Evolutionary conservation across 2,329 filamentous ascomycete species (phyloP).

Genomic region (Emydomyces testavorans): DNA sequence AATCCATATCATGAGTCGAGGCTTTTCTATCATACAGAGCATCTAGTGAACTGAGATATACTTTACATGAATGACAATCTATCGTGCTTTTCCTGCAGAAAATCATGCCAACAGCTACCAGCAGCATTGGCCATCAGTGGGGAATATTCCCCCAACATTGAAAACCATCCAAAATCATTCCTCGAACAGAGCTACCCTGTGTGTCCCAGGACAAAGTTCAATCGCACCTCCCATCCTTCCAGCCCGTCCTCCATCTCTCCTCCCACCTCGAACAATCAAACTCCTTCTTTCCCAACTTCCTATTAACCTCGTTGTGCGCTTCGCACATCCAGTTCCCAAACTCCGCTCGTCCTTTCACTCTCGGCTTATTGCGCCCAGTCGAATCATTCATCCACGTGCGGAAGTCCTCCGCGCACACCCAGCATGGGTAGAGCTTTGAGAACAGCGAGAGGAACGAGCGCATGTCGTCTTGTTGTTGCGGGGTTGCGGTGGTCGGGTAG

Average conservation of each 20-base stretch:
- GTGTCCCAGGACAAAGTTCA: too few species aligned
- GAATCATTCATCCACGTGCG: slow-evolving; percentile 60
- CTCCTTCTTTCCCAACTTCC: slow-evolving; percentile 74
- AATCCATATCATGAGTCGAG: neutral
- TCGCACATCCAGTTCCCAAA: slow-evolving; percentile 42
- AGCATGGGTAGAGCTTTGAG: slow-evolving; percentile 83
- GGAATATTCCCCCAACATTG: too few species aligned
- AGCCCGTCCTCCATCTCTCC: slow-evolving; percentile 88
- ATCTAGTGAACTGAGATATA: slow-evolving; percentile 1
- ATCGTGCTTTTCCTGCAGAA: neutral
- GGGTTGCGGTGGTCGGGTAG: slow-evolving; percentile 62
- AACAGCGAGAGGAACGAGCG: slow-evolving; percentile 68
- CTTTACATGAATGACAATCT: neutral
- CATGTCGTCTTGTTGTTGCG: slow-evolving; percentile 62
- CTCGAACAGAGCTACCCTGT: too few species aligned
- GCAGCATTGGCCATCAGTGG: neutral
- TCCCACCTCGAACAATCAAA: slow-evolving; percentile 91
- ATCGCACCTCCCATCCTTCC: slow-evolving; percentile 56
- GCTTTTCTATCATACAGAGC: neutral
- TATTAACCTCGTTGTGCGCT: slow-evolving; percentile 42
- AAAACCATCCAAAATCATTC: too few species aligned
- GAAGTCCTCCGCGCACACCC: slow-evolving; percentile 90
- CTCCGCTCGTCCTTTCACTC: slow-evolving; percentile 40
- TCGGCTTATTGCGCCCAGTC: slow-evolving; percentile 49
- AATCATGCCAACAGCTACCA: neutral